Evolutionary conservation across 2,329 filamentous ascomycete species (phyloP), one percentile per base, ranked within the genome.

Genomic region (Fusarium cicatricum): DNA sequence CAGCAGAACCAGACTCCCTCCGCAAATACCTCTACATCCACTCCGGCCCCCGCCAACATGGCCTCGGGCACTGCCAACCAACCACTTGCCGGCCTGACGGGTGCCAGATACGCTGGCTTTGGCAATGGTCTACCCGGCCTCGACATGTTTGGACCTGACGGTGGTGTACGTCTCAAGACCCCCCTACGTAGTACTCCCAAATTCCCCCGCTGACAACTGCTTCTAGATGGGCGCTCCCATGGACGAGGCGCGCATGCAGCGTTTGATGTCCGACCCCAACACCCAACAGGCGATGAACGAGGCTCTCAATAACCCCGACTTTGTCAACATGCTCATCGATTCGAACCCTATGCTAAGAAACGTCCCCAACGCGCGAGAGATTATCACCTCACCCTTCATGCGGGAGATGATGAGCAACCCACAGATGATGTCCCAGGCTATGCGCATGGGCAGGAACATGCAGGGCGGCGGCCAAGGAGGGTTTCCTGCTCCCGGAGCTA

Each of bases 301-400:
- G 76, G 92, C 93, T 31, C 89, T 99, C 74, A 91, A 93, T 75
- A 98, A 98, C 76, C 94, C 95, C n/a, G 85, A 88, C 15, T 90
- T 99, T 67, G 85, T 98, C 71, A 92, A 98, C 71, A 91, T 96
- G 85, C 91, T 98, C 84, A 92, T 99, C 67, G 87, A 95, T 68
- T 86, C 90, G 70, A 97, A 97, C 72, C 95, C 95, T 3, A 89
- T 92, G 82, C 80, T 92, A 15, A 85, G 88, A 67, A 83, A 86
- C 56, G 85, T 90, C 74, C 90, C 90, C 34, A 85, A 89, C 56
- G 90, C 91, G 17, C 86, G 92, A 66, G 87, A 96, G 71, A 89
- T 97, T 75, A 85, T 99, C 68, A 88, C 92, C 57, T 95, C 93
- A 19, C 93, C 93, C 0, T 85, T 92, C 61, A 92, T 98, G 77